Conservation (phyloP, 345 rosid genomes). For the Lenwebbia sp. region DNA sequence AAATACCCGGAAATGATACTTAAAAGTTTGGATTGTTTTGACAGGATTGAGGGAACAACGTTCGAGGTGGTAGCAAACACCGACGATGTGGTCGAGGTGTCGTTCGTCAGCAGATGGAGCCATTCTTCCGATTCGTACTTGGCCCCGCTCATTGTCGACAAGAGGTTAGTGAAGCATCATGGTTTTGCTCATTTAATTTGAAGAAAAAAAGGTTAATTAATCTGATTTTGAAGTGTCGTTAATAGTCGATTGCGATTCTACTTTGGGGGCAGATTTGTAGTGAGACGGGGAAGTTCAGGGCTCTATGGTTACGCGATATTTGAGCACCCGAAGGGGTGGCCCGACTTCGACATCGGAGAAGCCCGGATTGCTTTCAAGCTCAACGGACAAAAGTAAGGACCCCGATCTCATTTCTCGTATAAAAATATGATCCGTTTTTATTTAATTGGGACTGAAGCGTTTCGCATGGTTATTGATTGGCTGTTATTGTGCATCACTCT, state of each 20-base stretch:
- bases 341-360: not conserved
- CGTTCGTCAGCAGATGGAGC: slow-evolving; percentile 4
- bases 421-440: not conserved
- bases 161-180: not conserved
- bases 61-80: not conserved
- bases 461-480: not conserved
- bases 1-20: not conserved
- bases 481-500: not conserved
- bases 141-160: slow-evolving; percentile 2
- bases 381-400: slow-evolving; percentile 1
- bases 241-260: not conserved
- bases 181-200: too few species aligned
- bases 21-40: not conserved
- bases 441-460: not conserved
- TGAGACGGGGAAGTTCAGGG: not conserved
- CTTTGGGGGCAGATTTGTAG: not conserved
- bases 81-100: not conserved
- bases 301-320: slow-evolving; percentile 4
- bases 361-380: slow-evolving; percentile 4
- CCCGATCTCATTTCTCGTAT: not conserved
- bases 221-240: not conserved
- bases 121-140: not conserved
- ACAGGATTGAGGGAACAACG: not conserved
- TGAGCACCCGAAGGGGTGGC: slow-evolving; percentile 3
- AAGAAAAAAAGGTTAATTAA: not conserved